A percentile compares a stretch with the other conserved stretches of the same genome.
phyloP scores from a whole-genome alignment of 768 basidiomycete species.

The Hericium alpestre region DNA sequence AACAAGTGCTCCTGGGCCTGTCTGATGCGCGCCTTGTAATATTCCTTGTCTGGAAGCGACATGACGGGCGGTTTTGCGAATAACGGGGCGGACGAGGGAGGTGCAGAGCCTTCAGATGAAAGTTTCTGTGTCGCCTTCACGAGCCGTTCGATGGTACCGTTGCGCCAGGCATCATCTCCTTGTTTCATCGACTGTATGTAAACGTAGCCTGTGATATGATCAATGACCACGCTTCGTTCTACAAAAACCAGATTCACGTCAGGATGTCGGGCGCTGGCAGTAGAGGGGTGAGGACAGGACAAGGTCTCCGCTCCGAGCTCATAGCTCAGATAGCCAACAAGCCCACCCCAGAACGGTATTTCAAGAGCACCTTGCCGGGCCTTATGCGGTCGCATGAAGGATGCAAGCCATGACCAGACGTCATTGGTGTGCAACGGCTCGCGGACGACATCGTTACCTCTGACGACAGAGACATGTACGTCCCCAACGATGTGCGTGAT shows the following conservation, averaged over 20 bases:
- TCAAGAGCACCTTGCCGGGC: slow-evolving; percentile 38
- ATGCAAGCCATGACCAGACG: slow-evolving; percentile 66
- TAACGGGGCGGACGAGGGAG: slow-evolving; percentile 1
- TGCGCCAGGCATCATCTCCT: slow-evolving; percentile 53
- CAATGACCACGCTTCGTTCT: slow-evolving; percentile 67
- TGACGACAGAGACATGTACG: slow-evolving; percentile 32
- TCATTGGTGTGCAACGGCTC: slow-evolving; percentile 40
- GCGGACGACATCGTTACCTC: slow-evolving; percentile 23
- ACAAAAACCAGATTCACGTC: slow-evolving; percentile 72
- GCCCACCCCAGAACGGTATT: slow-evolving; percentile 77
- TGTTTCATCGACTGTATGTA: slow-evolving; percentile 59
- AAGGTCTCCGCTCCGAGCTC: slow-evolving; percentile 61
- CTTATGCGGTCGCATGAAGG: slow-evolving; percentile 50
- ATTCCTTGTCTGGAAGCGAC: slow-evolving; percentile 42
- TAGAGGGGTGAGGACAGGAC: slow-evolving; percentile 24
- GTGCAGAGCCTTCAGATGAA: slow-evolving; percentile 1
- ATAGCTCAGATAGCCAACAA: slow-evolving; percentile 70
- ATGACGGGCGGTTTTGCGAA: slow-evolving; percentile 21
- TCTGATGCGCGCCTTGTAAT: slow-evolving; percentile 61
- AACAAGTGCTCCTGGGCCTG: slow-evolving; percentile 64
- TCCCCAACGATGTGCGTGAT: slow-evolving; percentile 51
- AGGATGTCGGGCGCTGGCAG: slow-evolving; percentile 32
- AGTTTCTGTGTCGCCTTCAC: slow-evolving; percentile 10
- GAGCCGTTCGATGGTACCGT: slow-evolving; percentile 28
- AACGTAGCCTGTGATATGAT: slow-evolving; percentile 35